Conservation (phyloP, 805 yeast genomes). For the Myxozyma neotropica region DNA sequence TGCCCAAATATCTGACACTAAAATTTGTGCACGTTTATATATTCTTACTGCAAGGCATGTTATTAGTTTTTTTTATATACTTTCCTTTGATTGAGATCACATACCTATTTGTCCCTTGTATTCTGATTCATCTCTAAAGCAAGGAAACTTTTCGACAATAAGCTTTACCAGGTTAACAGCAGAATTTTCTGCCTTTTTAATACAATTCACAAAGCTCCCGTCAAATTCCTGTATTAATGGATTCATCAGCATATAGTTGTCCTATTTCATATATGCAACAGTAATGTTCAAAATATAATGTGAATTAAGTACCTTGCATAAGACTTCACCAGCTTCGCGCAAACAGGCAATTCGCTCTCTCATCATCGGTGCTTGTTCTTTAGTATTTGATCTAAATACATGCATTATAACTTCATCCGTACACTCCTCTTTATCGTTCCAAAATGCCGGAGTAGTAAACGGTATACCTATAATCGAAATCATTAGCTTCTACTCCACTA, state of each 20-base stretch:
- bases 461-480: slow-evolving; percentile 45
- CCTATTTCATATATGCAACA: too few species aligned
- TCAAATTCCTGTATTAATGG: slow-evolving; percentile 16
- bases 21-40: slow-evolving; percentile 49
- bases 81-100: too few species aligned
- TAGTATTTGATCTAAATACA: slow-evolving; percentile 43
- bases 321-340: slow-evolving; percentile 44
- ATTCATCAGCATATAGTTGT: too few species aligned
- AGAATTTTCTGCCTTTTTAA: slow-evolving; percentile 38
- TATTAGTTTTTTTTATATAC: too few species aligned
- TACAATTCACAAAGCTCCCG: slow-evolving; percentile 37
- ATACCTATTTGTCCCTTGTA: slow-evolving; percentile 39
- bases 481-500: too few species aligned
- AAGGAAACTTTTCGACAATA: slow-evolving; percentile 39
- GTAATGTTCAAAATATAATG: too few species aligned
- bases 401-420: slow-evolving; percentile 35
- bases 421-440: slow-evolving; percentile 41
- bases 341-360: slow-evolving; percentile 43
- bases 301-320: slow-evolving; percentile 31
- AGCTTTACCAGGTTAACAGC: slow-evolving; percentile 43
- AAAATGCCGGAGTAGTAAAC: slow-evolving; percentile 44
- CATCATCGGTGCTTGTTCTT: slow-evolving; percentile 44
- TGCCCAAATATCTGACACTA: slow-evolving; percentile 48
- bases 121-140: slow-evolving; percentile 43
- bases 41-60: slow-evolving; percentile 41